These are phyloP conservation scores for Zygosaccharomyces sapae DNA, from an alignment of 1,139 yeast genomes.

Conservation along the genomic window DNA sequence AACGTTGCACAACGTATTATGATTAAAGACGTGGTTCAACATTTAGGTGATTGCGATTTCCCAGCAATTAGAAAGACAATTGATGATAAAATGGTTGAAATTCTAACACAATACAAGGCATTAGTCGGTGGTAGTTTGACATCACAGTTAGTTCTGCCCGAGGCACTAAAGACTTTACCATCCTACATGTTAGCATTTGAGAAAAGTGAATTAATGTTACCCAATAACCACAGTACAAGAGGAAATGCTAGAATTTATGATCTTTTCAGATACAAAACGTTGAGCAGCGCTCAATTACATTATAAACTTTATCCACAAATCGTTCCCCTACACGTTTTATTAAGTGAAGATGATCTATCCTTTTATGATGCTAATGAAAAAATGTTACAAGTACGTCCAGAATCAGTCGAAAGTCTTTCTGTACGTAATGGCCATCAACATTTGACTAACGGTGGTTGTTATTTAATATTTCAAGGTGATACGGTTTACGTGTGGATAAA, in stretches of 20 bases:
- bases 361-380: slow-evolving; percentile 44
- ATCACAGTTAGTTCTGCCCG: slow-evolving; percentile 76
- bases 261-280: slow-evolving; percentile 48
- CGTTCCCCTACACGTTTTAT: slow-evolving; percentile 64
- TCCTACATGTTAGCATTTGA: slow-evolving; percentile 63
- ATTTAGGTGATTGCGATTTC: slow-evolving; percentile 58
- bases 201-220: slow-evolving; percentile 61
- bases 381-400: slow-evolving; percentile 42
- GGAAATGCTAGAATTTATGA: slow-evolving; percentile 63
- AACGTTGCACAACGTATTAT: slow-evolving; percentile 74
- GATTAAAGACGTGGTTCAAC: slow-evolving; percentile 62
- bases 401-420: slow-evolving; percentile 42
- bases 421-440: slow-evolving; percentile 26
- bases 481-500: slow-evolving; percentile 66
- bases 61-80: slow-evolving; percentile 60
- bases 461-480: slow-evolving; percentile 68
- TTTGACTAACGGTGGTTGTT: slow-evolving; percentile 60
- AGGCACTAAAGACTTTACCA: slow-evolving; percentile 69
- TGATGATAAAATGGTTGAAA: slow-evolving; percentile 63
- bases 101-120: slow-evolving; percentile 72
- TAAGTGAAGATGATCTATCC: slow-evolving; percentile 51
- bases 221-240: slow-evolving; percentile 43
- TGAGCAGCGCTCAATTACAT: slow-evolving; percentile 57
- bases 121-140: slow-evolving; percentile 46
- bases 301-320: slow-evolving; percentile 77